These are phyloP conservation scores for Scedosporium apiospermum DNA, from an alignment of 2,329 filamentous ascomycete species.

Conservation along the genomic window DNA sequence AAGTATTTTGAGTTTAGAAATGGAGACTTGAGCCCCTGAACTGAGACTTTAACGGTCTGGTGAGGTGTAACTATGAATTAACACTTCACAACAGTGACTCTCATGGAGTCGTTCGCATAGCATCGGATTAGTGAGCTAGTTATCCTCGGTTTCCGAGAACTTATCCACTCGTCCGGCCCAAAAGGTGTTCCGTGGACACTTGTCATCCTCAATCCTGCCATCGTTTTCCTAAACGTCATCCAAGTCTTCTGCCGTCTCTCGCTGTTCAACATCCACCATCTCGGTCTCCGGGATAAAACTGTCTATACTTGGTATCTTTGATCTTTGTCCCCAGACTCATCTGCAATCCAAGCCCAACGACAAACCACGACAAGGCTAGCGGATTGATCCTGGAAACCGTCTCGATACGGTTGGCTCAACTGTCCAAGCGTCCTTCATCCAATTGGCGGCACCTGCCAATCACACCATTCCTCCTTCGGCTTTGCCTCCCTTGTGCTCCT, in stretches of 20 bases:
- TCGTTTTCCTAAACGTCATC: background rate
- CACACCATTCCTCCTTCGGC: background rate
- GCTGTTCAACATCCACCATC: background rate
- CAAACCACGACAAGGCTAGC: background rate
- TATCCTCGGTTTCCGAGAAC: background rate
- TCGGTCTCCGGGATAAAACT: background rate
- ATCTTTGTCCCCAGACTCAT: too few relatives aligned
- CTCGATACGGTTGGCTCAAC: too few relatives aligned
- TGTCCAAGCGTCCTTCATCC: too few relatives aligned
- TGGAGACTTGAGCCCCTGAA: too few relatives aligned
- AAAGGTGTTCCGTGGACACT: background rate
- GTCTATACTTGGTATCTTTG: background rate
- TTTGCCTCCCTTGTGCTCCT: background rate
- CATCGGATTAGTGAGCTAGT: background rate
- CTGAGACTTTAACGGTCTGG: too few relatives aligned
- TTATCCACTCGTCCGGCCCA: background rate
- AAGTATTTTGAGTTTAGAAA: too few relatives aligned
- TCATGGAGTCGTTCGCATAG: background rate
- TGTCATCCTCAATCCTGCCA: background rate
- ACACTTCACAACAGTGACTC: background rate
- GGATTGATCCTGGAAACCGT: too few relatives aligned
- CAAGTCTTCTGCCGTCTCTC: background rate
- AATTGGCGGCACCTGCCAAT: background rate
- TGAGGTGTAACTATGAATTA: too few relatives aligned
- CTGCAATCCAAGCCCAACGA: too few relatives aligned